Base-by-base conservation (phyloP, 495 filamentous ascomycete species). In the Platismatia glauca region DNA sequence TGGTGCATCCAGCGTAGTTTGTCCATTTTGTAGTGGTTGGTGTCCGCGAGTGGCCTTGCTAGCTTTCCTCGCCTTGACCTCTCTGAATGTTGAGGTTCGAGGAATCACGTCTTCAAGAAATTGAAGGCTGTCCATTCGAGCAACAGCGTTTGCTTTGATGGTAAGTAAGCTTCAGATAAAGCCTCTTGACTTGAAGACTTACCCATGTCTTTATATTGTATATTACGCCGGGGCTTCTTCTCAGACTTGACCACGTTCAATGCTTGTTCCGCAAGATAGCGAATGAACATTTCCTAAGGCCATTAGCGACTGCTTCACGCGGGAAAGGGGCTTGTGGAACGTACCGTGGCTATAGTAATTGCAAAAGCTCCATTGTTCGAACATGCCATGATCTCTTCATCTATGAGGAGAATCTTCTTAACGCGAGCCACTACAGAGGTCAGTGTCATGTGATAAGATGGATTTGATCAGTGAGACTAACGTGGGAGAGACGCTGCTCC, bases 191-290 rank as follows among this genome's bases (percentile, higher is more conserved):
- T 6, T n/a, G 9, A 38, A 68, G 12, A 24, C 72, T 34, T 74
- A 92, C 88, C 86, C 20, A 97, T 79, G 74, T 98, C 94, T 72
- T 89, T 91, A 80, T 98, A 98, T 73, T 97, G 95, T 66, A 98
- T 86, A 61, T 92, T 96, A 66, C 93, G 86, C 44, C 94, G 82
- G 34, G 92, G 93, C 73, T 97, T 97, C 60, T 87, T 81, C 72
- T 97, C 94, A 7, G 89, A 81, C 65, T 91, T 91, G 62, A 94
- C 88, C 71, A 95, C 89, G 69, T 90, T 91, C 68, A 95, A 83
- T 34, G 84, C 88, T 75, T 95, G 89, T 63, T 86, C 83, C 33
- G 90, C 86, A 39, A 98, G 81, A 71, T 97, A 86, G 71, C 95
- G 90, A 65, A 98, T 88, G 80, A 98, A 98, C 85, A 96, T 86